phyloP scores from a whole-genome alignment of 2,329 filamentous ascomycete genomes.

The Periconia digitata region DNA sequence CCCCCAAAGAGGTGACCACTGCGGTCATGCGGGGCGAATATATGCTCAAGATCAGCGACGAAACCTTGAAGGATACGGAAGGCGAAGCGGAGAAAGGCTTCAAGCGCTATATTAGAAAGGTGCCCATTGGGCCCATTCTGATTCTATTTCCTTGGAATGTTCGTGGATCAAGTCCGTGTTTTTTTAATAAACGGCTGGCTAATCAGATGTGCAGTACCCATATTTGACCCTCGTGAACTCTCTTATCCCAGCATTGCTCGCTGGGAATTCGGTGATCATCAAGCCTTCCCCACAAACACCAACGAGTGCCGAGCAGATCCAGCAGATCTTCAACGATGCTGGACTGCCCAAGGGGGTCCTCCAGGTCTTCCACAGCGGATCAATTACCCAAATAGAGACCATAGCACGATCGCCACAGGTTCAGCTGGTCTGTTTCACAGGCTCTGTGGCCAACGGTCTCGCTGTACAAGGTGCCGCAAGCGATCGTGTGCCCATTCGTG shows the following conservation, averaged over 20 bases:
- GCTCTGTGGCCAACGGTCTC: constrained; percentile 84
- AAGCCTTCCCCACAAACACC: constrained; percentile 96
- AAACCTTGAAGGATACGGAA: constrained; percentile 75
- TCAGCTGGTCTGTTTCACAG: constrained; percentile 86
- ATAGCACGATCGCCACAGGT: constrained; percentile 77
- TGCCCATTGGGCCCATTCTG: constrained; percentile 83
- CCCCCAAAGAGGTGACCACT: constrained; percentile 79
- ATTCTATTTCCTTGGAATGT: constrained; percentile 97
- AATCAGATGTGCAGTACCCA: constrained; percentile 68
- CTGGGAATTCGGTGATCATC: constrained; percentile 87
- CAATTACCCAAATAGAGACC: constrained; percentile 72
- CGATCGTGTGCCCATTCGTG: constrained; percentile 74
- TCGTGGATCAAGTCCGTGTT: constrained; percentile 46
- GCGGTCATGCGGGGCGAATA: constrained; percentile 85
- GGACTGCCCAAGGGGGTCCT: constrained; percentile 82
- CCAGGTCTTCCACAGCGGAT: constrained; percentile 90
- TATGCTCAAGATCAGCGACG: constrained; percentile 78
- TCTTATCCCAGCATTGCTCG: constrained; percentile 84
- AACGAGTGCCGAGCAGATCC: constrained; percentile 82
- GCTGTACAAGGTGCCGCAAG: constrained; percentile 83
- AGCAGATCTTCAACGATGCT: constrained; percentile 74
- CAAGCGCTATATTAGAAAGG: constrained; percentile 85
- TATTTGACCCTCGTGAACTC: constrained; percentile 94
- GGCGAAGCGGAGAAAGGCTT: constrained; percentile 87
- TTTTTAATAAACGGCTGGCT: constrained; percentile 13